These are phyloP conservation scores for Hymenoscyphus linearis DNA, from an alignment of 2,329 filamentous ascomycete species.

Conservation along the genomic window DNA sequence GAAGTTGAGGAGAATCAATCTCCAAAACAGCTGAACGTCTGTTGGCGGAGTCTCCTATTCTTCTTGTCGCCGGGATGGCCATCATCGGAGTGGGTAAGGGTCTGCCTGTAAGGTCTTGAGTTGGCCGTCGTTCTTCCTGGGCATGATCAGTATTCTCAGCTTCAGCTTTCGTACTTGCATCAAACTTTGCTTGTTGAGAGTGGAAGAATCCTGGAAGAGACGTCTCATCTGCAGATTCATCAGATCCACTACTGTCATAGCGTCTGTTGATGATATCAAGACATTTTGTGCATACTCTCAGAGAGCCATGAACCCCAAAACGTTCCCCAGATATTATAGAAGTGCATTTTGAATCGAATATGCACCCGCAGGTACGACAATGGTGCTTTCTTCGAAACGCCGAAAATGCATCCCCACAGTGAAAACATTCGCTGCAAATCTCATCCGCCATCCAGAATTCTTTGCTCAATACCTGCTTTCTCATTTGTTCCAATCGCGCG, in stretches of 20 bases:
- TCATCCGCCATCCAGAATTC: slow-evolving; percentile 99
- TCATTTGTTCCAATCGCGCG: slow-evolving; percentile 63
- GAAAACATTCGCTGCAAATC: slow-evolving; percentile 94
- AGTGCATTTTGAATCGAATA: slow-evolving; percentile 96
- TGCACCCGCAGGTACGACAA: slow-evolving; percentile 93
- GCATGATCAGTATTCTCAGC: slow-evolving; percentile 32
- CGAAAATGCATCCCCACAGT: slow-evolving; percentile 83
- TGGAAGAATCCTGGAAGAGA: slow-evolving; percentile 59
- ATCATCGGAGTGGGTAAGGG: slow-evolving; percentile 64
- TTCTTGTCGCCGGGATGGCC: slow-evolving; percentile 61
- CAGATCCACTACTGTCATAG: slow-evolving; percentile 80
- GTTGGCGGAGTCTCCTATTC: slow-evolving; percentile 69
- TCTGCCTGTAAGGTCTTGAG: slow-evolving; percentile 38
- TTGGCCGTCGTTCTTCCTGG: slow-evolving; percentile 31
- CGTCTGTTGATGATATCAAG: slow-evolving; percentile 86
- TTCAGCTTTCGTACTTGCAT: slow-evolving; percentile 36
- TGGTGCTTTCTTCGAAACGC: slow-evolving; percentile 96
- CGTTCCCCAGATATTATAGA: slow-evolving; percentile 80
- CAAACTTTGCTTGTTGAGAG: slow-evolving; percentile 44
- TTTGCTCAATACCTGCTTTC: slow-evolving; percentile 82
- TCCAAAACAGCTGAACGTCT: slow-evolving; percentile 85
- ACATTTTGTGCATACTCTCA: slow-evolving; percentile 90
- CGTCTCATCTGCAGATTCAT: slow-evolving; percentile 78
- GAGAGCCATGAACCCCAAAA: slow-evolving; percentile 78
- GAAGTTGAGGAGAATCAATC: slow-evolving; percentile 77